Base-by-base conservation (phyloP, 2,329 filamentous ascomycete genomes). In the Graphilbum ipis-grandicollis region DNA sequence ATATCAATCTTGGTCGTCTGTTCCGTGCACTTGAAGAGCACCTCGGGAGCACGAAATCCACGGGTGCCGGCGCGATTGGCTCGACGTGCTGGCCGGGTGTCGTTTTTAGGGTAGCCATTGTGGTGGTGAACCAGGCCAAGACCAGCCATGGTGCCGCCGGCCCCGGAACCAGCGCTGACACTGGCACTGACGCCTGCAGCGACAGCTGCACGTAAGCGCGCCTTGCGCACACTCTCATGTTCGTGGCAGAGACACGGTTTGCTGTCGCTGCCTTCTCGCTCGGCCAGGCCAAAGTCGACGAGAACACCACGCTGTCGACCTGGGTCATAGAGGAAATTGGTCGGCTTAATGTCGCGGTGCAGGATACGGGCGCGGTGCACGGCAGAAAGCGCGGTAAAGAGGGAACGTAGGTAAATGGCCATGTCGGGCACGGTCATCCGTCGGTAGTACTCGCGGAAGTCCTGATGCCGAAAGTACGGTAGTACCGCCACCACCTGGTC, bases 231-330 rank as follows among this genome's bases (percentile, higher is more conserved):
- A 17, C 68, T 60, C 14, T 65, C 54, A 12, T 67, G 56, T 41
- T 85, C 71, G 42, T 78, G 75, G 56, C 88, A 96, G n/a, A 82
- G 61, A 52, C 88, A 96, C 2, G 76, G 75, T 50, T 82, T 80
- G 52, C 65, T 71, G 36, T 92, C 84, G 19, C 73, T 75, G 18
- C 81, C 78, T 51, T 83, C 75, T 35, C 76, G 66, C 60, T 98
- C 90, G 26, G 90, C 90, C 14, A 98, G 70, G n/a, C 90, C 90
- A 59, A 98, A 98, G 52, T 98, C 90, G n/a, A 98, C 90, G 1
- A 98, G 69, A 2, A 98, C 88, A 30, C 90, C 90, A 38, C 82
- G 76, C 48, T 77, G 73, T 31, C 76, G 73, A 10, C 73, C 62
- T 0, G 83, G 82, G 45, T 93, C 84, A 58, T 96, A 96, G 29